Evolutionary conservation across 2,329 filamentous ascomycete species (phyloP), one percentile per base, ranked within the genome.

Genomic region (Plectosphaerella sp.): DNA sequence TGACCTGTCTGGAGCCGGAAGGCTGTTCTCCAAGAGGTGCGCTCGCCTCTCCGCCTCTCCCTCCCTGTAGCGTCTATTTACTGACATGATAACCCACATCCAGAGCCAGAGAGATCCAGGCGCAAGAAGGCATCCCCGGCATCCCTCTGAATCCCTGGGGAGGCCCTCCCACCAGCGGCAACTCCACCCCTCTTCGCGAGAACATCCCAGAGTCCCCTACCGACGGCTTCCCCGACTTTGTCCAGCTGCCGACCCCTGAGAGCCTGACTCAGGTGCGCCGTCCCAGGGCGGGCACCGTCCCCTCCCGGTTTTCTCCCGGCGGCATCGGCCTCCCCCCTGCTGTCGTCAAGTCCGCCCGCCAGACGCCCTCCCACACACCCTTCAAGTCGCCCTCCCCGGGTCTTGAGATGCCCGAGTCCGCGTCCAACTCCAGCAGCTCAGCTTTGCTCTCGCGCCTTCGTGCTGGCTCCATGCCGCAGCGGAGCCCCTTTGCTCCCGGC

Each of bases 201-300:
- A 97, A 93, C 59, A 97, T 99, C 56, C 92, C 93, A 58, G 94
- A 99, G 73, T 97, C 93, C 36, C 94, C 94, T 33, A 94, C 89
- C 59, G 93, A 97, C 74, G 93, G 89, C 60, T 97, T 97, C 62
- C 92, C 94, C 53, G 92, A 96, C 69, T 91, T 96, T 67, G 82
- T 88, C 58, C 83, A 86, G 61, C 79, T 89, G 42, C 80, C 88
- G 42, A 79, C 86, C 9, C 81, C 87, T 58, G 81, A 86, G 58
- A 79, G 76, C 53, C 67, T 87, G 55, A 84, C 87, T 52, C 79
- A 88, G 62, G 82, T 84, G 47, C 84, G 94, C 58, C 86, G 94
- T 66, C 88, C 91, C 61, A 85, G 94, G 67, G 94, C 94, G 55
- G 94, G 94, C 59, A 99, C 94, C 3, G 86, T 99, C n/a, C 94